These are phyloP conservation scores for Verticillium klebahnii DNA, from an alignment of 2,329 filamentous ascomycete species.

Conservation along the genomic window DNA sequence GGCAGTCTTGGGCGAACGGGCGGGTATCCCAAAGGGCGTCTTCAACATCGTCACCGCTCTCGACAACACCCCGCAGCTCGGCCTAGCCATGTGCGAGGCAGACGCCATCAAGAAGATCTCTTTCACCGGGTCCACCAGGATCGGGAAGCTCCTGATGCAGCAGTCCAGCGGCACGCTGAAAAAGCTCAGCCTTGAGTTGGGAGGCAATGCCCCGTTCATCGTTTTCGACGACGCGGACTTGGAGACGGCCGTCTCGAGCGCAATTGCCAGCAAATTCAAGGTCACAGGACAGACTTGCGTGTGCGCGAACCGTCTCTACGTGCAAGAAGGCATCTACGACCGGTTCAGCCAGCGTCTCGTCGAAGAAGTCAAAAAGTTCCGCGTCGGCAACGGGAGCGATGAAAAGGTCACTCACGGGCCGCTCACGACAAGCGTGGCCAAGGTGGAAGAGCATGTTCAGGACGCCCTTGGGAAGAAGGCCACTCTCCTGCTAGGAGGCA, in stretches of 20 bases:
- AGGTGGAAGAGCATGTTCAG: slow-evolving; percentile 58
- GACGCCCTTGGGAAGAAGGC: slow-evolving; percentile 59
- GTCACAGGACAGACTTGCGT: slow-evolving; percentile 94
- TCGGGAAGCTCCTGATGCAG: slow-evolving; percentile 58
- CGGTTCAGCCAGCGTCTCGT: slow-evolving; percentile 58
- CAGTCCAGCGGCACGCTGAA: slow-evolving; percentile 67
- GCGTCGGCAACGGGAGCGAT: slow-evolving; percentile 51
- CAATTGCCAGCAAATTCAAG: slow-evolving; percentile 84
- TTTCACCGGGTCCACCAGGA: slow-evolving; percentile 61
- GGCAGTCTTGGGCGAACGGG: slow-evolving; percentile 80
- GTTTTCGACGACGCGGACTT: slow-evolving; percentile 73
- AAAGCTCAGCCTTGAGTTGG: slow-evolving; percentile 57
- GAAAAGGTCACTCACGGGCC: slow-evolving; percentile 58
- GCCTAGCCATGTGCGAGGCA: slow-evolving; percentile 58
- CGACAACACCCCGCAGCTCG: slow-evolving; percentile 62
- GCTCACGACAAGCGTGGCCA: slow-evolving; percentile 62
- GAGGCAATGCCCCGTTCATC: slow-evolving; percentile 73
- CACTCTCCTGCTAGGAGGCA: slow-evolving; percentile 55
- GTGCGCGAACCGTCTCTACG: slow-evolving; percentile 77
- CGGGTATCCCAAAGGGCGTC: slow-evolving; percentile 68
- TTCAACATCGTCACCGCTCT: slow-evolving; percentile 58
- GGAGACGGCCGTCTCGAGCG: slow-evolving; percentile 66
- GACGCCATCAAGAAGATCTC: slow-evolving; percentile 66
- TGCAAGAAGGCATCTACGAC: slow-evolving; percentile 75
- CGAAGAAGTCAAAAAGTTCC: slow-evolving; percentile 49